Evolutionary conservation across 2,329 filamentous ascomycete species (phyloP), one percentile per base, ranked within the genome.

Genomic region (Stromatinia cepivora): DNA sequence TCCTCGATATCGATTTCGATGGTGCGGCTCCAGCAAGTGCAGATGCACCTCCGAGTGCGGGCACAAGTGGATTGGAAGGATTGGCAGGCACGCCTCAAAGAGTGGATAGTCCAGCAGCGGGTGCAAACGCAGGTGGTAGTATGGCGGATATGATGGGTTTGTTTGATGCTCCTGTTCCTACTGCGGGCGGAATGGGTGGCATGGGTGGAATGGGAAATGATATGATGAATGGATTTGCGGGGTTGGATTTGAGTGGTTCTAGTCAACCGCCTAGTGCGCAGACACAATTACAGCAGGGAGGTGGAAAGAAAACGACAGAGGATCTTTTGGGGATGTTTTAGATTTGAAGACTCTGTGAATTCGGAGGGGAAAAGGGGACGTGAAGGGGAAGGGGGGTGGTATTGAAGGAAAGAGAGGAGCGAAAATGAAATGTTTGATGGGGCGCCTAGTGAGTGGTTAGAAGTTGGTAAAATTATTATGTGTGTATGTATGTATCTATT

Each of bases 1-100:
- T 99, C 28, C 86, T 99, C 69, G 95, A 99, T 77, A 97, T 97
- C 76, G 93, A 97, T 80, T 97, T 97, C 78, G 95, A 98, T 77
- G 95, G 94, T 36, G 91, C 92, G 3, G 94, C 92, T 3, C 94
- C 94, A 4, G 94, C 95, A n/a, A 94, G 92, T 17, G 85, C 92
- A 65, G 91, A 94, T 73, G 86, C 87, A 68, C 83, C 88, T 72
- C 85, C 88, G 22, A 75, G 79, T n/a, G 78, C 77, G 58, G 82
- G 84, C 58, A 72, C 81, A 25, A 83, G 82, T 20, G 83, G 84
- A 56, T 76, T 87, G 22, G 85, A 86, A 75, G 83, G 84, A 17
- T 78, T 86, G 54, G 82, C 86, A 10, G 88, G 86, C 52, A 93
- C 90, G 42, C 90, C 91, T 6, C 88, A 91, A 72, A 83, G 91